Percentiles rank a stretch among this genome's conserved stretches.
These are phyloP conservation scores for Krasilnikovozyma curviuscula DNA, from an alignment of 768 basidiomycete genomes.

Conservation along the genomic window DNA sequence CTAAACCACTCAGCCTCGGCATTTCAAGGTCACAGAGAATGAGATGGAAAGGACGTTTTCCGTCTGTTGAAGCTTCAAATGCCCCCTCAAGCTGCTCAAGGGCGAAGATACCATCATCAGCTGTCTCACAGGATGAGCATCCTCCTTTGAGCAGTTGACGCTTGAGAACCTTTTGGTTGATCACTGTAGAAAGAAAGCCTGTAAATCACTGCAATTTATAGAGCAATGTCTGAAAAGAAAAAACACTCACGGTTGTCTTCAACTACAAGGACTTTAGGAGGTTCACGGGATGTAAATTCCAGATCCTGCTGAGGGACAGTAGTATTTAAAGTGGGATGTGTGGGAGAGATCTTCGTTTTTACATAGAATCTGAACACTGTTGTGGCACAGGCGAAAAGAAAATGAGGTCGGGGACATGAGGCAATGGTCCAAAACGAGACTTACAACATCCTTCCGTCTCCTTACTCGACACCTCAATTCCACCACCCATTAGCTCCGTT, in stretches of 20 bases:
- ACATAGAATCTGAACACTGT: slow-evolving; percentile 30
- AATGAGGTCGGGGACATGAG: background rate
- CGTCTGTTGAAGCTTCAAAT: no score
- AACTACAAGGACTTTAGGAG: no score
- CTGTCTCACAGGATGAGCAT: slow-evolving; percentile 14
- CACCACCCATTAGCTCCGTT: slow-evolving; percentile 24
- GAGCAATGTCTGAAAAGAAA: no score
- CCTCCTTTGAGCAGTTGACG: slow-evolving; percentile 20
- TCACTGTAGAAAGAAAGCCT: no score
- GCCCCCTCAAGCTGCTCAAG: slow-evolving; percentile 16
- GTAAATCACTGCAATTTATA: no score
- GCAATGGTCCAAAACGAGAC: background rate
- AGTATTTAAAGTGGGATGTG: background rate
- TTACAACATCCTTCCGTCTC: slow-evolving; percentile 21
- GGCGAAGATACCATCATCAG: slow-evolving; percentile 19
- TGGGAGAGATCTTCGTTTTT: slow-evolving; percentile 4
- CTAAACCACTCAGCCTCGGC: background rate
- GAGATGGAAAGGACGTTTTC: no score
- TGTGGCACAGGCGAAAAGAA: background rate
- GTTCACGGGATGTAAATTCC: no score
- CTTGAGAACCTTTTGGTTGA: slow-evolving; percentile 1
- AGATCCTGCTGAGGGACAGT: background rate
- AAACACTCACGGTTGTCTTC: no score
- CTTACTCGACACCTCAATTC: slow-evolving; percentile 28
- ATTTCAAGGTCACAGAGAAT: background rate